Conservation (phyloP, 2,329 filamentous ascomycete species). For the Didymella pomorum region DNA sequence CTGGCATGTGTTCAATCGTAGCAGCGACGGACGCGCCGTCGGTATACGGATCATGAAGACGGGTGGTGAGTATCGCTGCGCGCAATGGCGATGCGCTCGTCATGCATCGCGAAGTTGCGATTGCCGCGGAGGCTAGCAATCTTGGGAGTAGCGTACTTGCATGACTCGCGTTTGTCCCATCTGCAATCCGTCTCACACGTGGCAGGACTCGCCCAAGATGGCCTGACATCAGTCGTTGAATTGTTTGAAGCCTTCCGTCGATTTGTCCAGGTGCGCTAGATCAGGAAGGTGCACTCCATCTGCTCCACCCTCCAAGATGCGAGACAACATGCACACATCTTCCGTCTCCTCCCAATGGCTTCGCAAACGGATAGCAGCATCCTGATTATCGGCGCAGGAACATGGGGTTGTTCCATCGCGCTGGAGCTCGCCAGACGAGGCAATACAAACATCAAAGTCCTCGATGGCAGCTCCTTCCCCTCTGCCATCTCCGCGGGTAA, state of each 20-base stretch:
- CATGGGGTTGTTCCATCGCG: conserved; percentile 61
- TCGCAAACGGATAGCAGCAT: conserved; percentile 25
- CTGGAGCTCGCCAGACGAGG: conserved; percentile 59
- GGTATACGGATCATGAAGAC: conserved; percentile 30
- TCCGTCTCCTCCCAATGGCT: conserved; percentile 4
- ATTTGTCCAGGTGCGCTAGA: neutral
- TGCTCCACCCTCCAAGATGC: conserved; percentile 4
- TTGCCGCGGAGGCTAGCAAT: conserved; percentile 2
- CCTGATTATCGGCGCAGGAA: conserved; percentile 60
- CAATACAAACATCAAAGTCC: conserved; percentile 55
- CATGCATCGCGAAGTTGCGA: neutral
- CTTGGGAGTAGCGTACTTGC: conserved; percentile 5
- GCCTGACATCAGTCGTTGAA: neutral
- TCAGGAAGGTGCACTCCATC: conserved; percentile 11
- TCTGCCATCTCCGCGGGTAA: conserved; percentile 58
- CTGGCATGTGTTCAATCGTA: conserved; percentile 5
- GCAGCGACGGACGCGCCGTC: conserved; percentile 18
- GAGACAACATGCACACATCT: neutral
- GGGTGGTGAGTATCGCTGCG: conserved; percentile 4
- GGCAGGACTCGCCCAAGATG: neutral
- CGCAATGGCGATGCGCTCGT: conserved; percentile 3
- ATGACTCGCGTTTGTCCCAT: neutral
- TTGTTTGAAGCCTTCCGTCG: neutral
- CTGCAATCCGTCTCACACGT: neutral
- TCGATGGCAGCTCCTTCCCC: conserved; percentile 56